These are phyloP conservation scores for Apiotrichum porosum DNA, from an alignment of 1,284 basidiomycete genomes.

Conservation along the genomic window DNA sequence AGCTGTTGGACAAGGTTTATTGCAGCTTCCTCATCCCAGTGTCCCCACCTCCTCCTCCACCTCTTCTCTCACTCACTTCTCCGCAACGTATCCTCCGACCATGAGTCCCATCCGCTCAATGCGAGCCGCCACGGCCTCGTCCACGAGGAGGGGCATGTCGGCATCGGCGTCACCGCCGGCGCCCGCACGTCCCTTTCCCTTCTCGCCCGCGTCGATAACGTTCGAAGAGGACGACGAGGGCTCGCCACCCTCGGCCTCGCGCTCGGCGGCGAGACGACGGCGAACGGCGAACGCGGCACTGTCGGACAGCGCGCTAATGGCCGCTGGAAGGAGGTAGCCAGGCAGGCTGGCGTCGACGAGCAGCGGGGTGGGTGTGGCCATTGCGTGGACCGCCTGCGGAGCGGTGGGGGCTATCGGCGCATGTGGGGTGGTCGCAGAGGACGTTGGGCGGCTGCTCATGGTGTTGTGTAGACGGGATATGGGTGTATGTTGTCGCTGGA, in stretches of 20 bases:
- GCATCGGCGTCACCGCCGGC: constrained; percentile 35
- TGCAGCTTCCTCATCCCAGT: too few species aligned
- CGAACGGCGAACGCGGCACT: constrained; percentile 67
- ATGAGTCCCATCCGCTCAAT: constrained; percentile 80
- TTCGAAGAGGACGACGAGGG: neutral
- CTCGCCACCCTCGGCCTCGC: constrained; percentile 20
- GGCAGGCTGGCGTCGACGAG: constrained; percentile 69
- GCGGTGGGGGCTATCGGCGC: constrained; percentile 32
- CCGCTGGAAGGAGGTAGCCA: constrained; percentile 78
- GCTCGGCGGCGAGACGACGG: constrained; percentile 32
- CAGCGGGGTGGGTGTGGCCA: constrained; percentile 44
- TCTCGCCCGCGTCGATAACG: constrained; percentile 18
- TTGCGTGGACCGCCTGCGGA: constrained; percentile 35
- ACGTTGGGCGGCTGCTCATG: constrained; percentile 25
- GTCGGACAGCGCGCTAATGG: constrained; percentile 64
- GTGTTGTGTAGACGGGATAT: too few species aligned
- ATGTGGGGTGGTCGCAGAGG: constrained; percentile 29
- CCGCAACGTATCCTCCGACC: constrained; percentile 78
- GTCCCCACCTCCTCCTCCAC: too few species aligned
- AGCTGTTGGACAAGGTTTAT: too few species aligned
- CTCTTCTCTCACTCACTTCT: constrained; percentile 57
- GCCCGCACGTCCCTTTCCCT: constrained; percentile 45
- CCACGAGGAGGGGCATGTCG: constrained; percentile 57
- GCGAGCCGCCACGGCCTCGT: constrained; percentile 63
- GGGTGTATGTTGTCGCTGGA: neutral